These are phyloP conservation scores for Oryza coarctata DNA, from an alignment of 176 grass and related monocot genomes.

Conservation along the genomic window DNA sequence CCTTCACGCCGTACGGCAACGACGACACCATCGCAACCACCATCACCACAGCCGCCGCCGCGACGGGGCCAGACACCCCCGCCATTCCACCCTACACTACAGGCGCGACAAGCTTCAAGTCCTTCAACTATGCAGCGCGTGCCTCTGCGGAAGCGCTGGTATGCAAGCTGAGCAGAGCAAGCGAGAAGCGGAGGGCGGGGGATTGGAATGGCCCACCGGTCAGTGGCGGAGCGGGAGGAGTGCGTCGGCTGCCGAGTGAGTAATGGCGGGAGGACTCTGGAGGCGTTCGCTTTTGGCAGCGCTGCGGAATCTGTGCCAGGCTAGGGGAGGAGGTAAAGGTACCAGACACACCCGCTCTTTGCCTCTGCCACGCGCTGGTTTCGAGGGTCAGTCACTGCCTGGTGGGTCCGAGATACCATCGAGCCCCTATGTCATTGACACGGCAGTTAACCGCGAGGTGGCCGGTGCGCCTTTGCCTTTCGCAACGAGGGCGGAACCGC, in stretches of 20 bases:
- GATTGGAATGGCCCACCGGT: neutral
- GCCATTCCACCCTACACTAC: neutral
- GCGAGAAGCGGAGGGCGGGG: neutral
- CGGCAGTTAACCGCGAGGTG: fast-evolving
- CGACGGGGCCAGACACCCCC: neutral
- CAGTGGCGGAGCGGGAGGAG: neutral
- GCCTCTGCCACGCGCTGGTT: neutral
- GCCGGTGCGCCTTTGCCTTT: neutral
- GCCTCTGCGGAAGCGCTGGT: neutral
- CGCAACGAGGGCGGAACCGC: neutral
- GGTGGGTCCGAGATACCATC: fast-evolving
- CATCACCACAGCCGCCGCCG: neutral
- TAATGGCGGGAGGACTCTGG: slow-evolving; percentile 36
- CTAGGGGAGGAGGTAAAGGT: slow-evolving; percentile 44
- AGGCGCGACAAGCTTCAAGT: neutral
- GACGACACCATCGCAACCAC: neutral
- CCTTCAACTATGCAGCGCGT: neutral
- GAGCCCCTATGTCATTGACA: neutral
- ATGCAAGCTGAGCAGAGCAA: neutral
- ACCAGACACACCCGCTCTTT: slow-evolving; percentile 2
- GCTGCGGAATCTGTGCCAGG: slow-evolving; percentile 53
- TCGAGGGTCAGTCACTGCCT: fast-evolving
- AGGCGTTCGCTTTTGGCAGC: slow-evolving; percentile 35
- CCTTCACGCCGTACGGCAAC: neutral
- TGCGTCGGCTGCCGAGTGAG: slow-evolving; percentile 22